Percentiles rank a stretch among this genome's conserved stretches.
Conservation (phyloP, 2,329 filamentous ascomycete genomes). For the Metarhizium sp. region DNA sequence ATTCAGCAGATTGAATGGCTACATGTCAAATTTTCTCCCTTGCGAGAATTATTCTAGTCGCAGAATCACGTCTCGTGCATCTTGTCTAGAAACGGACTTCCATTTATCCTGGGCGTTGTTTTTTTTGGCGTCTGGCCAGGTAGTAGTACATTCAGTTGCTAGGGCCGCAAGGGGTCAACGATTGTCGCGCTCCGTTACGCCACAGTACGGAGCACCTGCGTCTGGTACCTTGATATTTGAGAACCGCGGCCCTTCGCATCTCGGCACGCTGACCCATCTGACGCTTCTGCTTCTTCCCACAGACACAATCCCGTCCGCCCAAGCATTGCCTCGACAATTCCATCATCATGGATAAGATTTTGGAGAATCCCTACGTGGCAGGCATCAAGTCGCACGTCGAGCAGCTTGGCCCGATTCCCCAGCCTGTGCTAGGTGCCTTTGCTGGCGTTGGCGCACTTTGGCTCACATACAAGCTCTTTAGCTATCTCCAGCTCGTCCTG, state of each 20-base stretch:
- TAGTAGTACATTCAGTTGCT: not conserved
- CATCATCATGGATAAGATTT: slow-evolving; percentile 18
- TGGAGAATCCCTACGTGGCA: slow-evolving; percentile 5
- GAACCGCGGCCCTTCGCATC: not conserved
- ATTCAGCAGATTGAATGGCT: no score
- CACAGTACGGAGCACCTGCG: no score
- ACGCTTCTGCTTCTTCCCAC: not conserved
- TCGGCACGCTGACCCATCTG: not conserved
- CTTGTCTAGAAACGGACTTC: not conserved
- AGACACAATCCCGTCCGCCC: not conserved
- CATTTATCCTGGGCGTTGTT: not conserved
- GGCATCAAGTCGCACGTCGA: slow-evolving; percentile 11
- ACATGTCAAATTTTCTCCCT: no score
- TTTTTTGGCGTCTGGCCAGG: not conserved
- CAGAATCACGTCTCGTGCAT: not conserved
- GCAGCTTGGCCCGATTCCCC: slow-evolving; percentile 27
- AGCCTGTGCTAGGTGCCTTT: slow-evolving; percentile 34
- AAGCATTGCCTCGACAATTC: not conserved
- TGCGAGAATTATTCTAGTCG: not conserved
- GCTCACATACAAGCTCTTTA: slow-evolving; percentile 45
- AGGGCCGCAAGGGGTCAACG: not conserved
- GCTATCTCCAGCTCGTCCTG: slow-evolving; percentile 51
- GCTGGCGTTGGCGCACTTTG: slow-evolving; percentile 50
- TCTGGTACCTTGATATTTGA: no score
- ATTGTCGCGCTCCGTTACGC: not conserved